A percentile compares a stretch with the other conserved stretches of the same genome.
Conservation (phyloP, 352 stramenopile genomes). For the Thraustotheca clavata region DNA sequence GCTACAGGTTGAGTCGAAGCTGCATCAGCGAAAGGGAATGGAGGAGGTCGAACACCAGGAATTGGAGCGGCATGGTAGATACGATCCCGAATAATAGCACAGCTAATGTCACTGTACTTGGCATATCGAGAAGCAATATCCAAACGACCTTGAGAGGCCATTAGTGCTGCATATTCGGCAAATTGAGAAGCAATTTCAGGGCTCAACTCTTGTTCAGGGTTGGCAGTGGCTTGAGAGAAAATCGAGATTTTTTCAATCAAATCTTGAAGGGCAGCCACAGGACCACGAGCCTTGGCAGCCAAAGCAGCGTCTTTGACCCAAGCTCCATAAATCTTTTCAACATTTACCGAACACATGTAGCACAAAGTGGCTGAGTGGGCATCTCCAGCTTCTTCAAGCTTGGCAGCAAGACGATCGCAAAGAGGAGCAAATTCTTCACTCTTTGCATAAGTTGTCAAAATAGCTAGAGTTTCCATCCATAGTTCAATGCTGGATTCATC, state of each 20-base stretch:
- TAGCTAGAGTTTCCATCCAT: conserved; percentile 96
- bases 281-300: conserved; percentile 48
- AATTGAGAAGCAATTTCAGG: conserved; percentile 86
- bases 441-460: conserved; percentile 96
- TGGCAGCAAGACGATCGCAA: conserved; percentile 89
- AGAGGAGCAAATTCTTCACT: conserved; percentile 95
- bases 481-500: conserved; percentile 87
- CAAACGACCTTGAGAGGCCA: conserved; percentile 89
- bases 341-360: conserved; percentile 95
- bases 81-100: conserved; percentile 74
- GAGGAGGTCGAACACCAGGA: conserved; percentile 66
- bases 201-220: conserved; percentile 78
- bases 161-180: conserved; percentile 87
- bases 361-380: conserved; percentile 89
- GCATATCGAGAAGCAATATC: conserved; percentile 91
- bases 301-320: conserved; percentile 88
- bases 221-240: conserved; percentile 84
- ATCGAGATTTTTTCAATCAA: conserved; percentile 96
- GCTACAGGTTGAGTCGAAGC: conserved; percentile 10
- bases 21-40: conserved; percentile 68
- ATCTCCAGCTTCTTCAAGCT: conserved; percentile 88
- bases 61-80: conserved; percentile 78
- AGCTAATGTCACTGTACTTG: conserved; percentile 65
- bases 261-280: conserved; percentile 87
- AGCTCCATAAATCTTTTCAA: conserved; percentile 78